A percentile compares a stretch with the other conserved stretches of the same genome.
These are phyloP conservation scores for Fraxinus nigra DNA, from an alignment of 305 asterid genomes.

Conservation along the genomic window DNA sequence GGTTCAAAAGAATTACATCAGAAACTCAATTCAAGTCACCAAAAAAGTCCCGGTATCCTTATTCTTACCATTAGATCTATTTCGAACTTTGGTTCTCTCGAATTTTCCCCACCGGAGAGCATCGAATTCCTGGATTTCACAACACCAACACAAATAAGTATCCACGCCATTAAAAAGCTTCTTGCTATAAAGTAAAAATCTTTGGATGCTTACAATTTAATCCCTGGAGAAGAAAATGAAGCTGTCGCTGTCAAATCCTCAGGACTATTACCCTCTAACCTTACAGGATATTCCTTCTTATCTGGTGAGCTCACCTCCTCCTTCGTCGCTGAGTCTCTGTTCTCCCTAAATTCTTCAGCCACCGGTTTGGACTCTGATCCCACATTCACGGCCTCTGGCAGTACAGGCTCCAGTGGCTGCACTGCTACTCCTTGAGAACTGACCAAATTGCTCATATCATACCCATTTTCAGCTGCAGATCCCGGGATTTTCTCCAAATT, in stretches of 20 bases:
- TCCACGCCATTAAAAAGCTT: not conserved
- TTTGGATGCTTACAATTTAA: constrained; percentile 49
- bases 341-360: constrained; percentile 38
- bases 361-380: constrained; percentile 45
- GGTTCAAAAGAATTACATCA: not conserved
- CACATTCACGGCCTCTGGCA: constrained; percentile 27
- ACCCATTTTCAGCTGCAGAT: constrained; percentile 45
- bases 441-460: constrained; percentile 37
- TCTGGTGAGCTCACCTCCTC: constrained; percentile 52
- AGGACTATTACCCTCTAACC: constrained; percentile 37
- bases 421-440: constrained; percentile 29
- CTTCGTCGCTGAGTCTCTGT: constrained; percentile 34
- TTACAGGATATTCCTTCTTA: constrained; percentile 48
- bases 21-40: not conserved
- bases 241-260: constrained; percentile 39
- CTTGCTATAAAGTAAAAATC: not conserved
- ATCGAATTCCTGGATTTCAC: constrained; percentile 29
- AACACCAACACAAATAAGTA: not conserved
- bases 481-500: constrained; percentile 49
- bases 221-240: constrained; percentile 32
- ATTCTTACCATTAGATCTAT: constrained; percentile 61
- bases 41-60: not conserved
- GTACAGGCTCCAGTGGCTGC: constrained; percentile 24
- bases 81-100: constrained; percentile 48
- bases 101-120: constrained; percentile 29